Percentiles rank a stretch among this genome's conserved stretches.
Conservation (phyloP, 2,329 filamentous ascomycete genomes). For the Diplocarpon mali region DNA sequence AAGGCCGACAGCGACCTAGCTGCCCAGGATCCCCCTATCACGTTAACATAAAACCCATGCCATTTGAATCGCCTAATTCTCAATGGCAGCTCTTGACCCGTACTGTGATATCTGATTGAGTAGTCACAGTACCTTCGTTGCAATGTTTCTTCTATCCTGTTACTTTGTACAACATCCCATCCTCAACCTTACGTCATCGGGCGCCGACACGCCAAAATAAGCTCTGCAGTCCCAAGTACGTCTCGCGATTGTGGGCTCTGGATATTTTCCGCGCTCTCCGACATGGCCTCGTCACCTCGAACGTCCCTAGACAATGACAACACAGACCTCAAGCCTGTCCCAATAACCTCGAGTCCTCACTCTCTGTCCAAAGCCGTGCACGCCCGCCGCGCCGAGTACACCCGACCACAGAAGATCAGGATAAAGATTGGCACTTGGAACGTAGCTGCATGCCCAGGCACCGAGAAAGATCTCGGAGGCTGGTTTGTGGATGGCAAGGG, state of each 20-base stretch:
- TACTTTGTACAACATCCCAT: too few relatives aligned
- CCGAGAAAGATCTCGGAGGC: slow-evolving; percentile 73
- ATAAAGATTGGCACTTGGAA: slow-evolving; percentile 96
- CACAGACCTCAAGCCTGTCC: slow-evolving; percentile 6
- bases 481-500: slow-evolving; percentile 82
- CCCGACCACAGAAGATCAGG: slow-evolving; percentile 59
- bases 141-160: too few relatives aligned
- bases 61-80: too few relatives aligned
- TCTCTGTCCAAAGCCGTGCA: slow-evolving; percentile 57
- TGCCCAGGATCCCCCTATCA: too few relatives aligned
- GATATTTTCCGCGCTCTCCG: neutral
- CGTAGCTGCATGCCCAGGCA: slow-evolving; percentile 72
- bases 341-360: slow-evolving; percentile 34
- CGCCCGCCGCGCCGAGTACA: slow-evolving; percentile 69
- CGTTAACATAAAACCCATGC: too few relatives aligned
- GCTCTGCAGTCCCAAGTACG: slow-evolving; percentile 1
- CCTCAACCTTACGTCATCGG: neutral
- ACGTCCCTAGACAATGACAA: slow-evolving; percentile 11
- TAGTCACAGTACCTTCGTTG: too few relatives aligned
- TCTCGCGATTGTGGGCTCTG: slow-evolving; percentile 3
- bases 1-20: too few relatives aligned
- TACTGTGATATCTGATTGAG: too few relatives aligned
- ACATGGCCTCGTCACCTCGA: slow-evolving; percentile 16
- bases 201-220: slow-evolving; percentile 2
- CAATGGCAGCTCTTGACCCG: too few relatives aligned